A percentile compares a stretch with the other conserved stretches of the same genome.
These are phyloP conservation scores for Biscogniauxia sp. DNA, from an alignment of 2,329 filamentous ascomycete species.

Conservation along the genomic window DNA sequence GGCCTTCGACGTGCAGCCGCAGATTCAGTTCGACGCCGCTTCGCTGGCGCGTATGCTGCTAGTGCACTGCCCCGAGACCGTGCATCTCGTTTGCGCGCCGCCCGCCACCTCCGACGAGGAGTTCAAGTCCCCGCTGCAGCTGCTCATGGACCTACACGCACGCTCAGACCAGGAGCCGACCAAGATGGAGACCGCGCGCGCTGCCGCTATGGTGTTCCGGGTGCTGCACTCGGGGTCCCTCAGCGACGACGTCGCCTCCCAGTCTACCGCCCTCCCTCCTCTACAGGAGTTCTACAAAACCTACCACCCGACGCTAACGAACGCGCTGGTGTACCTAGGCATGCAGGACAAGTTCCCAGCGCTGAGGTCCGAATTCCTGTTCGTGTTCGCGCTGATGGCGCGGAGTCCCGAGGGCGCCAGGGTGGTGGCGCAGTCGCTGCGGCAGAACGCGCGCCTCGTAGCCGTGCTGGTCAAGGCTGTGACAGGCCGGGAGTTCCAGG, in stretches of 20 bases:
- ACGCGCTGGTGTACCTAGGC: constrained; percentile 50
- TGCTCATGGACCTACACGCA: constrained; percentile 40
- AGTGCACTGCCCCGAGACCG: constrained; percentile 51
- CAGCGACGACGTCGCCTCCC: background rate
- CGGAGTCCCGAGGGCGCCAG: constrained; percentile 48
- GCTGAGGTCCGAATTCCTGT: constrained; percentile 60
- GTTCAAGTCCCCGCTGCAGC: constrained; percentile 33
- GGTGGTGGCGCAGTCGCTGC: constrained; percentile 43
- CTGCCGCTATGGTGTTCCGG: constrained; percentile 52
- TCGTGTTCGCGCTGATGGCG: constrained; percentile 60
- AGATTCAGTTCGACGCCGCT: constrained; percentile 60
- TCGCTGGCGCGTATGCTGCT: constrained; percentile 58
- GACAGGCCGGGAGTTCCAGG: constrained; percentile 40
- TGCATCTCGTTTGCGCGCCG: constrained; percentile 45
- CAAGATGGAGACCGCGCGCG: constrained; percentile 57
- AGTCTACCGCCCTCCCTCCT: constrained; percentile 6
- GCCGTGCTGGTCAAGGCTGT: constrained; percentile 46
- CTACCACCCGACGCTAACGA: constrained; percentile 39
- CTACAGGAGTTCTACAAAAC: constrained; percentile 43
- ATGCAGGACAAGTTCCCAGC: constrained; percentile 58
- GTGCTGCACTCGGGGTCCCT: constrained; percentile 46
- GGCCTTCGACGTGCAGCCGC: constrained; percentile 49
- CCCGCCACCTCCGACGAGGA: constrained; percentile 27
- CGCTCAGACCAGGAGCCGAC: constrained; percentile 53
- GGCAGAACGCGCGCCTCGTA: constrained; percentile 39